A percentile compares a stretch with the other conserved stretches of the same genome.
phyloP scores from a whole-genome alignment of 306 rosid genomes.

The Cucurbita maxima region DNA sequence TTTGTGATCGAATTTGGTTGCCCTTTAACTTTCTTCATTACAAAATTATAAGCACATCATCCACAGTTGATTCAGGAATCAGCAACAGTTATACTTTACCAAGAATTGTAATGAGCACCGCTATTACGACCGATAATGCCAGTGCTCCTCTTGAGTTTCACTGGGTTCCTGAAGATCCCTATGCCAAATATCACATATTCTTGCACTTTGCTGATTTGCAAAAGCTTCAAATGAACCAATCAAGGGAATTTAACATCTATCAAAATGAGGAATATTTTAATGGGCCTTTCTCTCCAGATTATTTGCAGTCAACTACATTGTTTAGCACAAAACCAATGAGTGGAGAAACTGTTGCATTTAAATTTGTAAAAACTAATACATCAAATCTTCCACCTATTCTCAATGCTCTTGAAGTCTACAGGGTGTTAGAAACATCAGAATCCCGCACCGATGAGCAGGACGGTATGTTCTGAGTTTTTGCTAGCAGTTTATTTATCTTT shows the following conservation, averaged over 20 bases:
- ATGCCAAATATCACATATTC: background rate
- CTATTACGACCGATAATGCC: background rate
- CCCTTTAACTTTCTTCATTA: background rate
- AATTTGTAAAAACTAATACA: background rate
- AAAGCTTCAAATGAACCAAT: background rate
- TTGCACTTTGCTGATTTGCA: slow-evolving; percentile 8
- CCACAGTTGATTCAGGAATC: background rate
- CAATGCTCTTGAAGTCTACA: slow-evolving; percentile 11
- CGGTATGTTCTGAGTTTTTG: slow-evolving; percentile 2
- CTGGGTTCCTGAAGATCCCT: background rate
- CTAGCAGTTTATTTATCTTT: background rate
- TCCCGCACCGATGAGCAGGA: slow-evolving; percentile 4
- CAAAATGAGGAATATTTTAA: background rate
- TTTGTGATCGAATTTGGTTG: slow-evolving; percentile 20
- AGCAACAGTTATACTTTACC: slow-evolving; percentile 1
- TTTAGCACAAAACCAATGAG: background rate
- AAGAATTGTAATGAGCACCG: slow-evolving; percentile 3
- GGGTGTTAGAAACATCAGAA: background rate
- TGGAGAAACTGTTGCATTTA: background rate
- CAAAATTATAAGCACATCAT: slow-evolving; percentile 8
- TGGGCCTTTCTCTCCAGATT: slow-evolving; percentile 7
- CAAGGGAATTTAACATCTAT: background rate
- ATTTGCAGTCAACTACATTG: background rate
- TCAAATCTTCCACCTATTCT: slow-evolving; percentile 14
- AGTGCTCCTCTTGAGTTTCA: background rate